Base-by-base conservation (phyloP, 139 green algal species). In the Chlorella sp. region DNA sequence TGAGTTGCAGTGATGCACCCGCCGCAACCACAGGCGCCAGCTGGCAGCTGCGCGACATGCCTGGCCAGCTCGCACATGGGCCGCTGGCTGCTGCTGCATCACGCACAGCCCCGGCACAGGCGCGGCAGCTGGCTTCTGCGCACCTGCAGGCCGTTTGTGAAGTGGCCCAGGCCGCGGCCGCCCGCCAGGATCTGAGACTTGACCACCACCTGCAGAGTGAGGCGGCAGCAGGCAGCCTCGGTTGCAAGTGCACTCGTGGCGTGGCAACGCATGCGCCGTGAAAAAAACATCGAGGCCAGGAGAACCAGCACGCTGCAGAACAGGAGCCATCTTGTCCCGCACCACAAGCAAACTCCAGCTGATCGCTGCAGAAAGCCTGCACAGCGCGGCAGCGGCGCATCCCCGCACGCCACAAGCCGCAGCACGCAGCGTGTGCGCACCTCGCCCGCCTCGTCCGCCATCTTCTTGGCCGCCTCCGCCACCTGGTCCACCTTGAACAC, bases 111-210 rank as follows among this genome's bases (percentile, higher is more conserved):
- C 9, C 48, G 22, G 68, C 68, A 48, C 30, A 16, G 32, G 17
- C 1, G 67, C 13, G 11, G 17, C 32, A 40, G 32, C 34, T 46
- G 67, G 32, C 67, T 9, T 4, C 64, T 1, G 32, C 30, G 28
- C 30, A 64, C 74, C 74, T 85, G 80, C 68, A 99, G 89, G 36
- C 97, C 97, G 72, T 92, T 97, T n/a, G 92, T 98, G 92, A 99
- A 99, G 2, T 86, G 94, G 30, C 97, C 97, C 62, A 99, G 80
- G 48, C 97, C 97, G 48, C 97, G 93, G 14, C 97, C 97, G 11
- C 97, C 97, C 11, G 97, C 97, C 43, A 99, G 90, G 70, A 99
- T 97, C 85, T 99, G 97, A 64, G 89, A 95, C 91, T 99, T 99
- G 38, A 99, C 67, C 36, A 99, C 97, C 0, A 99, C 90, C 94